These are phyloP conservation scores for Gossypium thurberi DNA, from an alignment of 345 rosid genomes.

Conservation along the genomic window DNA sequence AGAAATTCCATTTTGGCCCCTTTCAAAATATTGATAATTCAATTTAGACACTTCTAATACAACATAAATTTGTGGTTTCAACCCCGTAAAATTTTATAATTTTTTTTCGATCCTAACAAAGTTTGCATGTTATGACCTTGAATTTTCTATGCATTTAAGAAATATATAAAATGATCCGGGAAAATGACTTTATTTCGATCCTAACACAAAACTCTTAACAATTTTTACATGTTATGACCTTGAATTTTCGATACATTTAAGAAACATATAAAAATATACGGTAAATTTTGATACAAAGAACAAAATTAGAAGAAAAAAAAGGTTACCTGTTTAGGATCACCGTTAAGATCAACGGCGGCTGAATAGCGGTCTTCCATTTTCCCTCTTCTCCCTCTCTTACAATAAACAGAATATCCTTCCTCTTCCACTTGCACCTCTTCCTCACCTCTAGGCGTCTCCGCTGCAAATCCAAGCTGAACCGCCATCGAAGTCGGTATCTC, in stretches of 20 bases:
- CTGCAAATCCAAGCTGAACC: conserved; percentile 23
- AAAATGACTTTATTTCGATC: no score
- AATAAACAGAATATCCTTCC: conserved; percentile 63
- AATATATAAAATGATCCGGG: no score
- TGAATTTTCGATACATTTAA: no score
- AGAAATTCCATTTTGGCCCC: neutral
- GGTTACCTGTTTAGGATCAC: conserved; percentile 59
- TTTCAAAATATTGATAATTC: neutral
- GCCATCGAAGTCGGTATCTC: conserved; percentile 41
- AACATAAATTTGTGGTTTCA: no score
- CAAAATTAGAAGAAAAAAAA: neutral
- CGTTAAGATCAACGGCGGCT: conserved; percentile 41
- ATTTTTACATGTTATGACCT: no score
- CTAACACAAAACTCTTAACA: no score
- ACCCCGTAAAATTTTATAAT: no score
- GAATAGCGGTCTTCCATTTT: conserved; percentile 93
- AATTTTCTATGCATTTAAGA: no score
- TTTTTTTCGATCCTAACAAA: no score
- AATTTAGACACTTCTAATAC: neutral
- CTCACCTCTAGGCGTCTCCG: conserved; percentile 32
- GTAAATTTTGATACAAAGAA: neutral
- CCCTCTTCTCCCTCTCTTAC: conserved; percentile 83
- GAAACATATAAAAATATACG: no score
- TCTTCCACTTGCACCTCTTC: conserved; percentile 50
- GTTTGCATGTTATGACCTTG: no score